Conservation (phyloP, 345 rosid species). For the Rubroshorea leprosula region DNA sequence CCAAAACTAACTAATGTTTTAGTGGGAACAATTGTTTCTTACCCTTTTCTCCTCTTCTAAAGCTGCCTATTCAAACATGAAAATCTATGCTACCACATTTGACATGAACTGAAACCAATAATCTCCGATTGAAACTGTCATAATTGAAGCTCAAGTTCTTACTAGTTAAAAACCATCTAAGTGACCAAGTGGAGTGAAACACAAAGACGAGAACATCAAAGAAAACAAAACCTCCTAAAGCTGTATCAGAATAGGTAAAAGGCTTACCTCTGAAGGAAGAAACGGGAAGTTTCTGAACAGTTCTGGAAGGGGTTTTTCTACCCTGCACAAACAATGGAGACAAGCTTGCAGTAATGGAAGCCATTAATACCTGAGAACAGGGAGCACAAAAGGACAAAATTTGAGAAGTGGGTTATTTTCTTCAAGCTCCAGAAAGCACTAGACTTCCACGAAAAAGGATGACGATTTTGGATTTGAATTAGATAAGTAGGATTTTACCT, state of each 20-base stretch:
- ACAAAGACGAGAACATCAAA: background rate
- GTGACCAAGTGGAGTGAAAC: background rate
- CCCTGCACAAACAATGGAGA: constrained; percentile 37
- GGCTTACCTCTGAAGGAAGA: constrained; percentile 37
- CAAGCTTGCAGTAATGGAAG: constrained; percentile 49
- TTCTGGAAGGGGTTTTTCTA: constrained; percentile 34
- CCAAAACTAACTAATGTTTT: background rate
- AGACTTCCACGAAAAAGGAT: background rate
- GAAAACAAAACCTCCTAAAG: background rate
- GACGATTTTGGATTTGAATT: constrained; percentile 1
- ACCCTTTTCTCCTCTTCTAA: no score
- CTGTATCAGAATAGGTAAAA: background rate
- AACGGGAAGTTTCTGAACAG: constrained; percentile 33
- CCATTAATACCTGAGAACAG: constrained; percentile 35
- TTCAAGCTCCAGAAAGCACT: background rate
- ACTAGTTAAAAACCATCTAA: background rate
- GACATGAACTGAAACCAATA: no score
- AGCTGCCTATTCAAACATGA: no score
- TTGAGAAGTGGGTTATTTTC: background rate
- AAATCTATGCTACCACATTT: no score
- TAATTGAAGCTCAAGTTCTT: background rate
- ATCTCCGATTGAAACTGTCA: no score
- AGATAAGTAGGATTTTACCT: constrained; percentile 4
- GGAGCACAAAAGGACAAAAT: background rate
- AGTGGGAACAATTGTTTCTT: no score